Percentiles rank a stretch among this genome's conserved stretches.
These are phyloP conservation scores for Myxozyma kluyveri DNA, from an alignment of 805 yeast species.

Conservation along the genomic window DNA sequence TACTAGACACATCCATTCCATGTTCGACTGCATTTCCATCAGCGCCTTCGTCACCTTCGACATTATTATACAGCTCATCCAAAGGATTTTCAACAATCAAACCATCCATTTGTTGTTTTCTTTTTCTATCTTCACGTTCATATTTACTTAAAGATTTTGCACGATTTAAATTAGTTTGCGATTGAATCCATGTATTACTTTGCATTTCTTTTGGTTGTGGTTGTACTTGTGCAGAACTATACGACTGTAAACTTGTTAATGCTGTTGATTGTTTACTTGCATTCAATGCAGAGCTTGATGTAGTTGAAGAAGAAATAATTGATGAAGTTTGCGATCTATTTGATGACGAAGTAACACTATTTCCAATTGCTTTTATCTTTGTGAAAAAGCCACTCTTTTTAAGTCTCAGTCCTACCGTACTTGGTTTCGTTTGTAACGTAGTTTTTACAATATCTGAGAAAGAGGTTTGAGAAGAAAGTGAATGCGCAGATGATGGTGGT, in stretches of 20 bases:
- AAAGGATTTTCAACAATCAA: conserved; percentile 61
- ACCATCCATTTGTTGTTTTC: conserved; percentile 56
- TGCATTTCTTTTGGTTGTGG: conserved; percentile 10
- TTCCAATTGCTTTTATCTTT: conserved; percentile 20
- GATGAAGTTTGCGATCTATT: conserved; percentile 13
- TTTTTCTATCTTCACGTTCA: conserved; percentile 70
- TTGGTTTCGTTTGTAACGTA: conserved; percentile 8
- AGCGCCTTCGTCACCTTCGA: conserved; percentile 34
- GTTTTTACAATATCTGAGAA: not conserved
- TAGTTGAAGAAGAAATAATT: not conserved
- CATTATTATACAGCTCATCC: conserved; percentile 11
- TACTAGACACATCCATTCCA: conserved; percentile 22
- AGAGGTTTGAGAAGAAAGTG: not conserved
- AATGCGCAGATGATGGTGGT: not conserved
- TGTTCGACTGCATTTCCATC: conserved; percentile 25
- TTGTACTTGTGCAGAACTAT: conserved; percentile 2
- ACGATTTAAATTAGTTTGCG: conserved; percentile 63
- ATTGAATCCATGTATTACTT: conserved; percentile 48
- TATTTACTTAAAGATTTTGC: conserved; percentile 64
- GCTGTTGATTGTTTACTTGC: not conserved
- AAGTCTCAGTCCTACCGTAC: conserved; percentile 31
- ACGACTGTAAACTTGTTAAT: conserved; percentile 6
- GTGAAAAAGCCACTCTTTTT: conserved; percentile 32
- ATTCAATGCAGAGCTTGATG: not conserved
- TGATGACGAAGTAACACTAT: conserved; percentile 8